These are phyloP conservation scores for Lactarius sp. DNA, from an alignment of 768 basidiomycete species.

Conservation along the genomic window DNA sequence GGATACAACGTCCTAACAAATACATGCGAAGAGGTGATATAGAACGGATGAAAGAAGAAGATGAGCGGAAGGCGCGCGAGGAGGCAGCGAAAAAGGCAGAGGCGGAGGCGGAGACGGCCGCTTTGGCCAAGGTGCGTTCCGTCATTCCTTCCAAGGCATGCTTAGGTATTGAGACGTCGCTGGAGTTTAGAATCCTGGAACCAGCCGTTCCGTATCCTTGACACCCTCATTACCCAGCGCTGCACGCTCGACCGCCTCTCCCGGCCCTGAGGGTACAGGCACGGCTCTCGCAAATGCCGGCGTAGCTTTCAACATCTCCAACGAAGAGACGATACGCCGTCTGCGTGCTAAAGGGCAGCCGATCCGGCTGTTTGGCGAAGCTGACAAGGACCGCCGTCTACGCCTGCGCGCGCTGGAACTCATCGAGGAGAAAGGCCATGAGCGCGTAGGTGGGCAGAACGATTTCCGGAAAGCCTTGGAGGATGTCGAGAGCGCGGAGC, in stretches of 20 bases:
- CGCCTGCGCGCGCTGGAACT: conserved; percentile 91
- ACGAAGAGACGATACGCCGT: conserved; percentile 86
- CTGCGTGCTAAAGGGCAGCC: conserved; percentile 91
- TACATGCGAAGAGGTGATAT: conserved; percentile 92
- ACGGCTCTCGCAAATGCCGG: conserved; percentile 32
- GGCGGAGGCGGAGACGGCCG: conserved; percentile 17
- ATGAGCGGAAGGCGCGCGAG: conserved; percentile 23
- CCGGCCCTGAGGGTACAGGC: conserved; percentile 39
- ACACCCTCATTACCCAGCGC: conserved; percentile 29
- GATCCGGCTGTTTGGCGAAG: conserved; percentile 90
- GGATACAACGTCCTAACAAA: conserved; percentile 61
- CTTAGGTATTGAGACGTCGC: conserved; percentile 20
- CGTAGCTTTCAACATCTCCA: conserved; percentile 76
- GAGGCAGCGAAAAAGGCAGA: conserved; percentile 21
- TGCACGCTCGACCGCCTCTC: conserved; percentile 31
- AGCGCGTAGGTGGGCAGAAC: conserved; percentile 81
- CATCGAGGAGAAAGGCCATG: conserved; percentile 84
- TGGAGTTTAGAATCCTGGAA: conserved; percentile 23
- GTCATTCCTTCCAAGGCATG: conserved; percentile 13
- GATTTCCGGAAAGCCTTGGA: conserved; percentile 90
- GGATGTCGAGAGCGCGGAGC: conserved; percentile 78
- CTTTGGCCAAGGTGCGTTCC: conserved; percentile 32
- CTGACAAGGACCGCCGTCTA: conserved; percentile 87
- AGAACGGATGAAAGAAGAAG: conserved; percentile 33
- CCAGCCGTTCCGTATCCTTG: conserved; percentile 17